Base-by-base conservation (phyloP, 2,329 filamentous ascomycete species). In the Helicocarpus griseus region DNA sequence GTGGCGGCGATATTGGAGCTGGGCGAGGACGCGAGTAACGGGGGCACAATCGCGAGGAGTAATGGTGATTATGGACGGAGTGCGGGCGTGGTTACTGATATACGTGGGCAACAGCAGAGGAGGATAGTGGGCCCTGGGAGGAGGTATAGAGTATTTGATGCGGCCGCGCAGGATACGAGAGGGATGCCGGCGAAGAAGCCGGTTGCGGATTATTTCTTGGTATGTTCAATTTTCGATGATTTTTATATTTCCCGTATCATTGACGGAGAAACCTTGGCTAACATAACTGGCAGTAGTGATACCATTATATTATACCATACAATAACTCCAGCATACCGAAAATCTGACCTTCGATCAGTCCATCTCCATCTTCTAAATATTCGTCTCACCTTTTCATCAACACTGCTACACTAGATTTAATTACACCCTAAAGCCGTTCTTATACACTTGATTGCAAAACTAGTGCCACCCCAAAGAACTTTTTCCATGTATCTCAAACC, bases 171-270 rank as follows among this genome's bases (percentile, higher is more conserved):
- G 72, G 93, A 97, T 68, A 89, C 86, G 1, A 80, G 93, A 61
- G 93, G 93, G 4, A 98, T 98, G 93, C 93, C 93, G 53, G 93
- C 93, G 2, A 98, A 98, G 79, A 97, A 97, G 71, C 93, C 93
- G 2, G 89, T 95, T 49, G 89, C 89, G 13, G 91, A 97, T 72
- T 98, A 97, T 74, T 98, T 98, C 69, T 74, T 98, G 70, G 70
- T 74, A 57, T 63, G 66, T 54, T 38, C n/a, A n/a, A n/a, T n/a
- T n/a, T n/a, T n/a, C n/a, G n/a, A 51, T 17, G 31, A 14, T 13
- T 17, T 22, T 47, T 33, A 5, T 13, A 35, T 24, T 47, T 41
- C n/a, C n/a, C n/a, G n/a, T n/a, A n/a, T n/a, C n/a, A n/a, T n/a
- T n/a, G n/a, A n/a, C n/a, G n/a, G n/a, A n/a, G n/a, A n/a, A n/a